Conservation (phyloP, 768 basidiomycete species). For the Agrocybe pediades region DNA sequence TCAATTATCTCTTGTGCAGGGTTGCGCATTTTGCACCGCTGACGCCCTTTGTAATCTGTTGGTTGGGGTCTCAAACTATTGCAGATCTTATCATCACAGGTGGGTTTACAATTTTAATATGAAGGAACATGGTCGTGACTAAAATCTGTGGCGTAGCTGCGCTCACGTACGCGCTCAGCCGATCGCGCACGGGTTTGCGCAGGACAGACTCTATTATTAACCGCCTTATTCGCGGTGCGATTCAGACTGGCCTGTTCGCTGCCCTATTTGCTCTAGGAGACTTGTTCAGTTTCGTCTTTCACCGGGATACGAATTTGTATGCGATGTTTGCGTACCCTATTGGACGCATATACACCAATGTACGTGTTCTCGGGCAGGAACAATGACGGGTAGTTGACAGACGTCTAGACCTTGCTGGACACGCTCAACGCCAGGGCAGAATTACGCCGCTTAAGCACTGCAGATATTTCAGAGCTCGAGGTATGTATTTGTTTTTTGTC, state of each 20-base stretch:
- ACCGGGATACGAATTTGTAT: constrained; percentile 33
- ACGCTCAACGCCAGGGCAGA: constrained; percentile 43
- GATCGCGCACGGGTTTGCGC: constrained; percentile 50
- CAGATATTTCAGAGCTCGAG: constrained; percentile 21
- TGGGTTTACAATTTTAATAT: constrained; percentile 21
- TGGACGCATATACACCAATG: constrained; percentile 49
- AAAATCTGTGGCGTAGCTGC: constrained; percentile 16
- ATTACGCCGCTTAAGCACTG: constrained; percentile 24
- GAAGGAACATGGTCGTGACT: neutral
- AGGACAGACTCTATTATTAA: constrained; percentile 54
- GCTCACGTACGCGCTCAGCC: constrained; percentile 33
- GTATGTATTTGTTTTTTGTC: neutral
- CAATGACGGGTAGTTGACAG: constrained; percentile 24
- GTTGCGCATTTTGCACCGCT: constrained; percentile 39
- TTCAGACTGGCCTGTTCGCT: constrained; percentile 58
- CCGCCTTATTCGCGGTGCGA: constrained; percentile 53
- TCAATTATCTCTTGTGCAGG: constrained; percentile 24
- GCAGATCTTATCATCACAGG: constrained; percentile 47
- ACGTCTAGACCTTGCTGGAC: constrained; percentile 40
- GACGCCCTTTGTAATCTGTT: constrained; percentile 44
- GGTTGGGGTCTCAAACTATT: constrained; percentile 48
- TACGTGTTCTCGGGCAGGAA: constrained; percentile 31
- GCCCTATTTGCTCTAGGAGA: constrained; percentile 53
- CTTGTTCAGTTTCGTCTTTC: constrained; percentile 41
- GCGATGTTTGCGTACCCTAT: constrained; percentile 39